phyloP scores from a whole-genome alignment of 2,329 filamentous ascomycete genomes.

The Phyllosticta citriasiana region DNA sequence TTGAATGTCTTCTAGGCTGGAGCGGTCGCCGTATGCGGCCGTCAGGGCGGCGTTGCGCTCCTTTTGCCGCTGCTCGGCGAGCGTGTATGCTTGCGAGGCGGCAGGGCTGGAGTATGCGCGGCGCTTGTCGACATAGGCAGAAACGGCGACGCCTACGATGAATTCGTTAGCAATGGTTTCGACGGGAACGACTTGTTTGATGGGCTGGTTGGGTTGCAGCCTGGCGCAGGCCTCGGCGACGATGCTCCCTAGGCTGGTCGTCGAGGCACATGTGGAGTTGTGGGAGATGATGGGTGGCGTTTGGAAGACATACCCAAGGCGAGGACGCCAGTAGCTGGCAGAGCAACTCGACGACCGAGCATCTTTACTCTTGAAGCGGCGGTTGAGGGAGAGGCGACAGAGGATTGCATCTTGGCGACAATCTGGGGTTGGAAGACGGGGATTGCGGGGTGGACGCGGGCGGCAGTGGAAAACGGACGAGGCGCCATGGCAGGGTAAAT shows the following conservation, averaged over 20 bases:
- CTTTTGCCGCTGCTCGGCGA: slow-evolving; percentile 1
- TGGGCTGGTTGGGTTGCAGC: background rate
- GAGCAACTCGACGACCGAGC: background rate
- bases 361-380: background rate
- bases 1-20: slow-evolving; percentile 8
- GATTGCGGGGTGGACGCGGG: slow-evolving; percentile 10
- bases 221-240: background rate
- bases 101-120: background rate
- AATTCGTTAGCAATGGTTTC: background rate
- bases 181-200: background rate
- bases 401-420: slow-evolving; percentile 1
- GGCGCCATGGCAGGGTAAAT: background rate
- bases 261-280: background rate
- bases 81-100: background rate
- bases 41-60: slow-evolving; percentile 9
- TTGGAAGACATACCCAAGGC: background rate
- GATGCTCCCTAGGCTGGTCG: background rate
- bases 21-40: slow-evolving; percentile 7
- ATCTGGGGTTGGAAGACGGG: slow-evolving; percentile 5
- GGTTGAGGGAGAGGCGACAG: background rate
- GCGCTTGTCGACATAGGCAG: slow-evolving; percentile 8
- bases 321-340: slow-evolving; percentile 2
- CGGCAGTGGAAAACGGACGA: slow-evolving; percentile 10
- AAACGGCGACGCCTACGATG: slow-evolving; percentile 3
- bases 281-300: background rate